Percentiles rank a stretch among this genome's conserved stretches.
These are phyloP conservation scores for Nothophoma quercina DNA, from an alignment of 2,329 filamentous ascomycete genomes.

Conservation along the genomic window DNA sequence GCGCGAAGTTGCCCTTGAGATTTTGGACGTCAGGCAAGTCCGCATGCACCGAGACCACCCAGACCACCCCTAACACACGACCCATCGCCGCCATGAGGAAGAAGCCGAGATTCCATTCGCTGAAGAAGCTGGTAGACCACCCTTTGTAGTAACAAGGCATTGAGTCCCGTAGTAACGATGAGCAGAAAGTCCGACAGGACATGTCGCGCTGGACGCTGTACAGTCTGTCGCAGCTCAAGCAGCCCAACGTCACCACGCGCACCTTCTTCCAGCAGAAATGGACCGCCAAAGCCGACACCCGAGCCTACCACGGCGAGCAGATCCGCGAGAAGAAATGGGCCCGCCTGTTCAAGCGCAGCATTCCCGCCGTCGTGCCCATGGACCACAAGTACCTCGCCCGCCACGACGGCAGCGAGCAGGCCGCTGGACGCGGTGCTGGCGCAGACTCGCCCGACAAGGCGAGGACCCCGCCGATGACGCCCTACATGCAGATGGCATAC, in stretches of 20 bases:
- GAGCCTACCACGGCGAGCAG: constrained; percentile 94
- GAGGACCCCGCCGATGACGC: constrained; percentile 62
- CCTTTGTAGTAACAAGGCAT: neutral
- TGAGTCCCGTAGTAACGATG: neutral
- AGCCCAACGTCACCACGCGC: constrained; percentile 46
- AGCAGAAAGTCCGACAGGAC: constrained; percentile 88
- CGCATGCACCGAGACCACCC: neutral
- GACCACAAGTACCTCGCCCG: constrained; percentile 78
- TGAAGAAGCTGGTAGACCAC: constrained; percentile 68
- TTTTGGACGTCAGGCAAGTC: neutral
- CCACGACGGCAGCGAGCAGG: constrained; percentile 82
- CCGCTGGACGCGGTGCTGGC: constrained; percentile 83
- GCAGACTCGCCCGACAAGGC: constrained; percentile 32
- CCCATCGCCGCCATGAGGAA: constrained; percentile 53
- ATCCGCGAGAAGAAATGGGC: constrained; percentile 93
- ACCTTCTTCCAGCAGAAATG: constrained; percentile 99
- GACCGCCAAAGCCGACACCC: constrained; percentile 81
- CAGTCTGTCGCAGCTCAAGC: constrained; percentile 72
- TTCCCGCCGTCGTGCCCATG: constrained; percentile 87
- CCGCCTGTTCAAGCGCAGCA: constrained; percentile 84
- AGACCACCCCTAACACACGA: neutral
- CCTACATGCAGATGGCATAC: constrained; percentile 97
- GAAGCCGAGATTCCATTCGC: constrained; percentile 67
- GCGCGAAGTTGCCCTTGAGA: neutral
- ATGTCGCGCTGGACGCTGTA: constrained; percentile 98